phyloP scores from a whole-genome alignment of 2,329 filamentous ascomycete genomes.

The Aschersonia sp. region DNA sequence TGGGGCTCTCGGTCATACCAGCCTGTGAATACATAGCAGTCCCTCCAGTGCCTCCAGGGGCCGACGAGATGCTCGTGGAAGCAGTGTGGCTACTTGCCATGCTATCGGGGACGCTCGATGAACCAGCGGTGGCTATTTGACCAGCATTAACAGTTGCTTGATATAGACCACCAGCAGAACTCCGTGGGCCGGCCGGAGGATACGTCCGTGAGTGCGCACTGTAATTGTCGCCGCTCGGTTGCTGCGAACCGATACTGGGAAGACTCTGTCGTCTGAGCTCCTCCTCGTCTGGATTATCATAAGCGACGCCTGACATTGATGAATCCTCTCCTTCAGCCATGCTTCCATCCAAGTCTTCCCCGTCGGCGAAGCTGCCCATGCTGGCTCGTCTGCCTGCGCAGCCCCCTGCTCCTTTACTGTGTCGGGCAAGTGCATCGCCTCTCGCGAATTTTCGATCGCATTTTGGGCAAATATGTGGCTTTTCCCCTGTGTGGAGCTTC shows the following conservation, averaged over 20 bases:
- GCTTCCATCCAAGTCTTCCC: conserved; percentile 52
- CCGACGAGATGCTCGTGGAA: conserved; percentile 33
- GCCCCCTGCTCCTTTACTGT: conserved; percentile 89
- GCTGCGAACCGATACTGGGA: conserved; percentile 60
- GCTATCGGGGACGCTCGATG: conserved; percentile 32
- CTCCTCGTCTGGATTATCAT: conserved; percentile 43
- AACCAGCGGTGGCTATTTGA: conserved; percentile 33
- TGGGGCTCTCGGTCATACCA: conserved; percentile 74
- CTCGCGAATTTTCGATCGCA: conserved; percentile 91
- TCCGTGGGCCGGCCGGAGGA: conserved; percentile 47
- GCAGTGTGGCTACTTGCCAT: conserved; percentile 27
- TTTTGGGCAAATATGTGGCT: conserved; percentile 87
- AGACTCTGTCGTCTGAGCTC: conserved; percentile 54
- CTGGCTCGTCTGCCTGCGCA: conserved; percentile 86
- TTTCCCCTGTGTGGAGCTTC: conserved; percentile 92
- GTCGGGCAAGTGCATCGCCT: conserved; percentile 83
- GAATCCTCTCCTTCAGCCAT: conserved; percentile 37
- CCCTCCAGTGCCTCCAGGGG: conserved; percentile 29
- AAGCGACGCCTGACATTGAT: conserved; percentile 40
- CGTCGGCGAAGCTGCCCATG: conserved; percentile 66
- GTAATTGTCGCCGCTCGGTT: conserved; percentile 43
- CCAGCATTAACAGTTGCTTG: conserved; percentile 45
- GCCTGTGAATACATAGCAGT: conserved; percentile 55
- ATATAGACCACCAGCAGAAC: conserved; percentile 40
- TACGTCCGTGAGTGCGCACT: conserved; percentile 62